Evolutionary conservation across 2,329 filamentous ascomycete genomes (phyloP).

Genomic region (Hypoxylon sp.): DNA sequence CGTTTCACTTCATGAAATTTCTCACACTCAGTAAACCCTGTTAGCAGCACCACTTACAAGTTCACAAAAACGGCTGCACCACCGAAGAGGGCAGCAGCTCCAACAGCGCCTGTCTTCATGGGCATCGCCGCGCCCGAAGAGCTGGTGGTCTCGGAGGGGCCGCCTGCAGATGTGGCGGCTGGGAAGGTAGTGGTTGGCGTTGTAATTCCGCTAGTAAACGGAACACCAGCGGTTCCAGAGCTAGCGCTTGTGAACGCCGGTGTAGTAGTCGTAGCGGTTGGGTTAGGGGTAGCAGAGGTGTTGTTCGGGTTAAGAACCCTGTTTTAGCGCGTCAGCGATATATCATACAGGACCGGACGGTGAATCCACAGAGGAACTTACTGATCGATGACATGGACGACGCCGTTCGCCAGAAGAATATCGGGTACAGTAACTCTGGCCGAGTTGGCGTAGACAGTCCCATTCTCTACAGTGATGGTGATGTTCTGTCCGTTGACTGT

Average conservation of each 20-base stretch:
- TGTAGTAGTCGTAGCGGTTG: constrained; percentile 61
- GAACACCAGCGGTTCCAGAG: constrained; percentile 61
- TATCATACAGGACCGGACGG: too few species aligned
- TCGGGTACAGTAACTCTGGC: constrained; percentile 66
- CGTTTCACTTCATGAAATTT: constrained; percentile 14
- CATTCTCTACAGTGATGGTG: constrained; percentile 61
- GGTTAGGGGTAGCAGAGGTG: constrained; percentile 60
- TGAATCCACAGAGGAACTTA: constrained; percentile 52
- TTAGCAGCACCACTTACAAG: constrained; percentile 25
- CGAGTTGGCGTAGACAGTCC: constrained; percentile 63
- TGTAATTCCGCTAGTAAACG: constrained; percentile 70
- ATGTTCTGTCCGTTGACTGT: constrained; percentile 65
- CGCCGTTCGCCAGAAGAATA: constrained; percentile 68
- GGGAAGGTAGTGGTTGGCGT: constrained; percentile 60
- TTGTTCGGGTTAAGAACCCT: constrained; percentile 72
- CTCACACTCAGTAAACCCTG: not conserved
- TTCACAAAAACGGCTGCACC: constrained; percentile 48
- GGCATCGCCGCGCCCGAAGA: constrained; percentile 54
- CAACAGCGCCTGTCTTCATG: constrained; percentile 58
- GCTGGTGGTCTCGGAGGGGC: constrained; percentile 53
- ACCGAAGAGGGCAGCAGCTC: constrained; percentile 54
- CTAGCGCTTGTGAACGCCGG: constrained; percentile 70
- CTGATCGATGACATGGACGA: constrained; percentile 72
- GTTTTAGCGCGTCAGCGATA: constrained; percentile 2
- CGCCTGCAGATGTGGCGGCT: constrained; percentile 54